Evolutionary conservation across 345 rosid genomes (phyloP), one percentile per base, ranked within the genome.

Genomic region (Schrenkiella parvula): DNA sequence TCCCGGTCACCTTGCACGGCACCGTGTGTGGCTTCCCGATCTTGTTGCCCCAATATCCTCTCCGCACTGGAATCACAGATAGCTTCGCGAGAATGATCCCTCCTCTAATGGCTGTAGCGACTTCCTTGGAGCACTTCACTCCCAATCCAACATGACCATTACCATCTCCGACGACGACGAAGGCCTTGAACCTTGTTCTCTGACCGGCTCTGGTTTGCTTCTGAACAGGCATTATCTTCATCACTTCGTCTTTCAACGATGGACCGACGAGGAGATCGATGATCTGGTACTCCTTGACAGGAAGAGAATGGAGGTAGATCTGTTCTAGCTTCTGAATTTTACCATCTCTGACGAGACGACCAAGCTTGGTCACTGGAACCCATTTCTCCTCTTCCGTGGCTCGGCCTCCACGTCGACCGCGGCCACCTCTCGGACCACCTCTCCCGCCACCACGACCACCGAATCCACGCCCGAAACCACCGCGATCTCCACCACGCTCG

Each of bases 201-300:
- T 87, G 92, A 0, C 92, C 92, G 37, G 91, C 95, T 13, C 95
- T 80, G 4, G 91, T 88, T 68, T 90, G 95, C 29, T 90, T 88
- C 88, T 88, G 97, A 15, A 88, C 92, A 0, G 97, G 92, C 74
- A 86, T 86, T 73, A 89, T 91, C 74, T 89, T 89, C 97, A 91
- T 89, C 18, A 91, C 97, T 77, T 91, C 96, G 7, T 91, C 97
- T 74, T 89, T 91, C 66, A 91, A 70, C 6, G 84, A 62, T 0
- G 88, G 87, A 5, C 88, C 92, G 2, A 84, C 80, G 1, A 91
- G 85, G 6, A 71, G 72, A 80, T 89, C 97, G 5, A 91, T 48
- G 76, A 91, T 91, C 50, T 91, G 96, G 61, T 84, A 57, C 82
- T 91, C 97, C 76, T 91, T 91, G 62, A 91, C 84, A 3, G 96